These are phyloP conservation scores for Beauveria asiatica DNA, from an alignment of 2,329 filamentous ascomycete species.

Conservation along the genomic window DNA sequence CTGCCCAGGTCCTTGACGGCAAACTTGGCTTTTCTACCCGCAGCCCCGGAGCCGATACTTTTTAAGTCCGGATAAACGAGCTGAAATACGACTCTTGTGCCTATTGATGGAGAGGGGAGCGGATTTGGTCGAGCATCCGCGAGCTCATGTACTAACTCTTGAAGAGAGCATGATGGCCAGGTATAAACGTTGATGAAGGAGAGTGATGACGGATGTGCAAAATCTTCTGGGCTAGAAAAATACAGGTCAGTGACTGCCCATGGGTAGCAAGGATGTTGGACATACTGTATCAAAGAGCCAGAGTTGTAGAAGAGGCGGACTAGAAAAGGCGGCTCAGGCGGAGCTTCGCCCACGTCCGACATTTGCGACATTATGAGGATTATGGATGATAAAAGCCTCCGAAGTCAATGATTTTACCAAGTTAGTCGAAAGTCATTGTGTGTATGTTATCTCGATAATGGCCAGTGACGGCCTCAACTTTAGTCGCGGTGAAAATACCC, in stretches of 20 bases:
- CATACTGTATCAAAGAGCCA: conserved; percentile 61
- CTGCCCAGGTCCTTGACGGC: conserved; percentile 75
- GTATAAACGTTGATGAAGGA: conserved; percentile 55
- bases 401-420: too few species aligned
- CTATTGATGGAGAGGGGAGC: conserved; percentile 65
- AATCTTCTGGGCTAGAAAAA: background rate
- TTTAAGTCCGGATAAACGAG: conserved; percentile 73
- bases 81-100: conserved; percentile 80
- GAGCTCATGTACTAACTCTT: conserved; percentile 72
- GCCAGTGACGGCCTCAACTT: conserved; percentile 9
- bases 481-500: conserved; percentile 17
- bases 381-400: too few species aligned
- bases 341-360: conserved; percentile 41
- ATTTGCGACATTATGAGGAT: conserved; percentile 23
- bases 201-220: background rate
- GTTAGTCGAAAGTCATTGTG: background rate
- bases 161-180: conserved; percentile 72
- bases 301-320: conserved; percentile 72
- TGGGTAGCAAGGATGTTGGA: background rate
- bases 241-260: background rate
- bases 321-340: conserved; percentile 70
- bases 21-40: conserved; percentile 44
- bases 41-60: conserved; percentile 19
- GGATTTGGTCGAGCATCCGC: conserved; percentile 55
- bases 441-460: background rate